A percentile compares a stretch with the other conserved stretches of the same genome.
Conservation (phyloP, 495 filamentous ascomycete genomes). For the Penicillium desertorum region DNA sequence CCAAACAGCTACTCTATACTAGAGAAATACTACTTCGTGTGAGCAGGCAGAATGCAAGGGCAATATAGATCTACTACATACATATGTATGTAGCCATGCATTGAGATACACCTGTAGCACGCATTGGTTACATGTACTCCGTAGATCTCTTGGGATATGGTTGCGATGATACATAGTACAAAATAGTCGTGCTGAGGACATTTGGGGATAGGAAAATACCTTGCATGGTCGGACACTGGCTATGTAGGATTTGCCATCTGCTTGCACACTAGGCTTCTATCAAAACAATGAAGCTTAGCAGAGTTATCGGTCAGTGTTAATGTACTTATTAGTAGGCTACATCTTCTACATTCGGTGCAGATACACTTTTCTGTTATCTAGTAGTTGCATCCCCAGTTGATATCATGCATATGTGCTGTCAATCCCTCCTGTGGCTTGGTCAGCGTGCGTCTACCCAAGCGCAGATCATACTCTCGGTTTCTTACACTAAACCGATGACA, state of each 20-base stretch:
- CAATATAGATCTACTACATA: background rate
- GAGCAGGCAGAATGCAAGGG: background rate
- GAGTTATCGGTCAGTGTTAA: too few relatives aligned
- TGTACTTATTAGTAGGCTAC: background rate
- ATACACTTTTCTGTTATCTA: slow-evolving; percentile 19
- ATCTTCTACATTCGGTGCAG: slow-evolving; percentile 20
- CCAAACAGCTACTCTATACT: background rate
- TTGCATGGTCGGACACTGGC: too few relatives aligned
- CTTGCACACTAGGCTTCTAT: too few relatives aligned
- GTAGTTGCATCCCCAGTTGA: background rate
- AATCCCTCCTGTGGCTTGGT: slow-evolving; percentile 24
- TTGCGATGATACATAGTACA: too few relatives aligned
- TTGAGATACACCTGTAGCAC: too few relatives aligned
- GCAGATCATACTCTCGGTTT: slow-evolving; percentile 60
- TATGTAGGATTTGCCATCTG: too few relatives aligned
- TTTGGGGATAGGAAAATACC: too few relatives aligned
- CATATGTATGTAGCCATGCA: too few relatives aligned
- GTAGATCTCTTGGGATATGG: too few relatives aligned
- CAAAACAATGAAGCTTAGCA: too few relatives aligned
- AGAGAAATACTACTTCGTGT: background rate
- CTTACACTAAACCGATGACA: slow-evolving; percentile 59
- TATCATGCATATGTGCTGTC: slow-evolving; percentile 8
- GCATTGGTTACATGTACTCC: too few relatives aligned
- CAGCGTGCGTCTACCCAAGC: slow-evolving; percentile 52
- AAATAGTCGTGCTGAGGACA: too few relatives aligned